Percentiles rank a stretch among this genome's conserved stretches.
phyloP scores from a whole-genome alignment of 345 rosid genomes.

The Nasturtium officinale region DNA sequence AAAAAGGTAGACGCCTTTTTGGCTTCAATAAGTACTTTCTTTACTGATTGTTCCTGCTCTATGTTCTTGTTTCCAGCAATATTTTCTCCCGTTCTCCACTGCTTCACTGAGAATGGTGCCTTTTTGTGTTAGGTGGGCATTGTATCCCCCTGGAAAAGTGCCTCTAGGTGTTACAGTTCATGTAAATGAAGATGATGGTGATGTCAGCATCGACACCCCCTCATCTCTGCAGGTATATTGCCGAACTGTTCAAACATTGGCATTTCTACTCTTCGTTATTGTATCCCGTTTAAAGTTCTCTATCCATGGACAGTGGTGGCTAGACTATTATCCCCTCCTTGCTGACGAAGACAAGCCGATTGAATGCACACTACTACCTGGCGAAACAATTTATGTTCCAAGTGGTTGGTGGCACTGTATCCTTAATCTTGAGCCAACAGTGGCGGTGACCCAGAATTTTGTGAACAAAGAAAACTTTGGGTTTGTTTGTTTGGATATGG shows the following conservation, averaged over 20 bases:
- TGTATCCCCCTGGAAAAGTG: slow-evolving; percentile 98
- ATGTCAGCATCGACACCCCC: slow-evolving; percentile 84
- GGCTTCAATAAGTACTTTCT: not conserved
- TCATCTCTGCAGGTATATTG: slow-evolving; percentile 82
- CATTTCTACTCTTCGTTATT: slow-evolving; percentile 24
- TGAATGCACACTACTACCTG: slow-evolving; percentile 86
- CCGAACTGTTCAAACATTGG: slow-evolving; percentile 21
- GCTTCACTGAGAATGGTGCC: slow-evolving; percentile 16
- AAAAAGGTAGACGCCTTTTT: slow-evolving; percentile 62
- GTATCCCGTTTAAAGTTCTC: slow-evolving; percentile 5
- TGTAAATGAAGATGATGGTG: slow-evolving; percentile 94
- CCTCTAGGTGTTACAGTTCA: slow-evolving; percentile 96
- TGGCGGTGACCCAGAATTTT: slow-evolving; percentile 94
- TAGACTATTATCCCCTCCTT: slow-evolving; percentile 91
- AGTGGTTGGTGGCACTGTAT: slow-evolving; percentile 99
- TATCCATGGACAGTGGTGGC: slow-evolving; percentile 76
- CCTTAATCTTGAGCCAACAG: slow-evolving; percentile 82
- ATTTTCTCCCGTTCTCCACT: slow-evolving; percentile 5
- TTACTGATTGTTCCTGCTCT: not conserved
- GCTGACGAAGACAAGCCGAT: slow-evolving; percentile 91
- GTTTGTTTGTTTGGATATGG: slow-evolving; percentile 91
- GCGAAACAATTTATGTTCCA: slow-evolving; percentile 94
- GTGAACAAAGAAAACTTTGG: slow-evolving; percentile 80
- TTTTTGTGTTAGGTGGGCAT: slow-evolving; percentile 77
- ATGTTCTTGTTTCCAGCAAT: slow-evolving; percentile 17